Base-by-base conservation (phyloP, 306 rosid species). In the Vigna hirtella region DNA sequence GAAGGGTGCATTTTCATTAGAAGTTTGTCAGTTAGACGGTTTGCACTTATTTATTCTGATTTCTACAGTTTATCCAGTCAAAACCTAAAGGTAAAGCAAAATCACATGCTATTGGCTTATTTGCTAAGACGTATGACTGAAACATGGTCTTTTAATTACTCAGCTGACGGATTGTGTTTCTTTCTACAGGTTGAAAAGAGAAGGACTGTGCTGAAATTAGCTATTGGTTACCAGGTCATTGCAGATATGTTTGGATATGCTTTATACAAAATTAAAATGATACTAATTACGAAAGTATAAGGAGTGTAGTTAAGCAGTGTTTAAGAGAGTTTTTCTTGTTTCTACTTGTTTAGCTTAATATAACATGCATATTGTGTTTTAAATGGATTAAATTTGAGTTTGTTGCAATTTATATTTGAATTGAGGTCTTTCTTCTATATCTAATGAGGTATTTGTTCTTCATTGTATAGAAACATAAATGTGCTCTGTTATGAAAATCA, bases 1-100 rank as follows among this genome's bases (percentile, higher is more conserved):
- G 74, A 67, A 86, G 79, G 84, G 78, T 85, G 76, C 70, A 85
- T 68, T 80, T 91, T 82, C 47, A 7, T 14, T 70, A 72, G 26
- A 59, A 73, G 68, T 42, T 9, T 2, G 78, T 20, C 81, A 28
- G 28, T 62, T 57, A 43, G 85, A 80, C 50, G n/a, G 32, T 56
- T 55, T 3, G 18, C 15, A 12, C 47, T 58, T 78, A 74, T 82
- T 55, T 63, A 70, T 24, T 78, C 70, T 53, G 55, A 68, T 40
- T 58, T 66, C 49, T 40, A 45, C 53, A 43, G 50, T 36, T 65
- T 55, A 79, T 66, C 73, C 7, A 14, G 38, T 78, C 55, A 65
- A 42, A 65, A 36, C 45, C 30, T 47, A 67, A 43, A 73, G 82
- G 83, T 77, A 51, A 72, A 62, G 75, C 36, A 70, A 32, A 79